Conservation (phyloP, 2,329 filamentous ascomycete species). For the Aureobasidium sp. region DNA sequence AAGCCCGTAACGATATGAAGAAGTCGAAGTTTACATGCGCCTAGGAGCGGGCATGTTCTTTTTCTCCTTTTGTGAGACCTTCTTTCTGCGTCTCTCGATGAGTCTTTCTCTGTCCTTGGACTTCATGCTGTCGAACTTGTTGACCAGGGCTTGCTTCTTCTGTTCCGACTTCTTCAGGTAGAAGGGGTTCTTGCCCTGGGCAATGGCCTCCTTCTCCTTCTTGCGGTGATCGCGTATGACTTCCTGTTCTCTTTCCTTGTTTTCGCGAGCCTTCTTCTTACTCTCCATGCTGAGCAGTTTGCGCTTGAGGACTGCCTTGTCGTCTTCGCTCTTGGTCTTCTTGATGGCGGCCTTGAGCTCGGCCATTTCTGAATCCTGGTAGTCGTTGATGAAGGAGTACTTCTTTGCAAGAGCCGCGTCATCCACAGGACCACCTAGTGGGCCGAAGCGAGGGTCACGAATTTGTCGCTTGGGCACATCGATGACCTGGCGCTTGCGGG, state of each 20-base stretch:
- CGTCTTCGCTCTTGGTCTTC: slow-evolving; percentile 56
- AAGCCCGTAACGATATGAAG: not conserved
- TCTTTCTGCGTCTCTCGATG: slow-evolving; percentile 84
- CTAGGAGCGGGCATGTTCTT: slow-evolving; percentile 43
- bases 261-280: slow-evolving; percentile 61
- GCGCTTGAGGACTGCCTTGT: slow-evolving; percentile 64
- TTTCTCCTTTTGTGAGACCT: slow-evolving; percentile 77
- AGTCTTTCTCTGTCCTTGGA: slow-evolving; percentile 75
- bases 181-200: slow-evolving; percentile 85
- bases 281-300: slow-evolving; percentile 73
- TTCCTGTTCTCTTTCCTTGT: slow-evolving; percentile 62
- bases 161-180: slow-evolving; percentile 86
- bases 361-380: slow-evolving; percentile 75
- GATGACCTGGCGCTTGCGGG: slow-evolving; percentile 69
- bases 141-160: slow-evolving; percentile 75
- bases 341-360: slow-evolving; percentile 63
- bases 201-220: slow-evolving; percentile 76
- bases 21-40: slow-evolving; percentile 1
- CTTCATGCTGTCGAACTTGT: slow-evolving; percentile 77
- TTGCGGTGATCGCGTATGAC: slow-evolving; percentile 69
- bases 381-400: slow-evolving; percentile 83
- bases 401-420: slow-evolving; percentile 58
- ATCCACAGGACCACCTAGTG: slow-evolving; percentile 42
- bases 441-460: slow-evolving; percentile 86
- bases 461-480: slow-evolving; percentile 49